A percentile compares a stretch with the other conserved stretches of the same genome.
These are phyloP conservation scores for Monosporozyma aerobia DNA, from an alignment of 805 yeast species.

Conservation along the genomic window DNA sequence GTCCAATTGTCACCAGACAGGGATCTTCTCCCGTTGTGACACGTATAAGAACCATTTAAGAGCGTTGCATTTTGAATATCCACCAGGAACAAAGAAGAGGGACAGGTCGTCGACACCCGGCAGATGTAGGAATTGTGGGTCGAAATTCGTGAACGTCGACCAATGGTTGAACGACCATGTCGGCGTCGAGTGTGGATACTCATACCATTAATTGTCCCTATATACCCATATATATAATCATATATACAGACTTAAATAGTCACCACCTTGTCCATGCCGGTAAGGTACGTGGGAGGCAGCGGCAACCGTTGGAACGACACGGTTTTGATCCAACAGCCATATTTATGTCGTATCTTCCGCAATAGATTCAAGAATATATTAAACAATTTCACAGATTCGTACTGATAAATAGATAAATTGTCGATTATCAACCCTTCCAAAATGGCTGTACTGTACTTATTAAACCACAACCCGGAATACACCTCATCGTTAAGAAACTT, in stretches of 20 bases:
- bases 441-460: no score
- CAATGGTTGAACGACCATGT: slow-evolving; percentile 74
- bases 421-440: slow-evolving; percentile 16
- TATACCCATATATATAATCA: no score
- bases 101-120: slow-evolving; percentile 65
- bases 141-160: slow-evolving; percentile 57
- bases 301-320: slow-evolving; percentile 16
- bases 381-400: slow-evolving; percentile 9
- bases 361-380: slow-evolving; percentile 13
- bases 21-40: slow-evolving; percentile 82
- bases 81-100: slow-evolving; percentile 74
- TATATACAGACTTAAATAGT: no score
- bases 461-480: not conserved
- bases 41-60: slow-evolving; percentile 86
- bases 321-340: slow-evolving; percentile 26
- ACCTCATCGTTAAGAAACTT: slow-evolving; percentile 1
- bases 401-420: slow-evolving; percentile 22
- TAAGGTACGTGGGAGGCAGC: slow-evolving; percentile 19
- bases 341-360: slow-evolving; percentile 13
- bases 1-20: slow-evolving; percentile 62
- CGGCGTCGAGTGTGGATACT: slow-evolving; percentile 32
- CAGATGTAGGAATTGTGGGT: slow-evolving; percentile 67
- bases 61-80: slow-evolving; percentile 84
- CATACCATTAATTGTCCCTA: slow-evolving; percentile 21
- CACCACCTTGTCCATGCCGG: slow-evolving; percentile 23